A percentile compares a stretch with the other conserved stretches of the same genome.
Conservation (phyloP, 2,329 filamentous ascomycete genomes). For the Botryotinia convoluta region DNA sequence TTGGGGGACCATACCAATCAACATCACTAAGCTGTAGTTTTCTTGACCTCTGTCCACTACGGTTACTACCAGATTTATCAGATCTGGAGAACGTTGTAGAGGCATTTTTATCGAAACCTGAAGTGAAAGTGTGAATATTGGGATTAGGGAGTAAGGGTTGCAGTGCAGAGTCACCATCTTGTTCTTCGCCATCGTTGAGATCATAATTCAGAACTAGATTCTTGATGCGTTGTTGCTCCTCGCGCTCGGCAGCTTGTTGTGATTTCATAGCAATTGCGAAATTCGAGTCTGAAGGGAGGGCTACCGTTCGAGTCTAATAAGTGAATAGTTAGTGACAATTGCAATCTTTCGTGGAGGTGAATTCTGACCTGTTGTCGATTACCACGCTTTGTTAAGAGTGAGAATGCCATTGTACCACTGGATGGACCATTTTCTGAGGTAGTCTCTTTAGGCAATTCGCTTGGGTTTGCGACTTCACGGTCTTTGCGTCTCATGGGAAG, state of each 20-base stretch:
- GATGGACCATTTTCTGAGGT: constrained; percentile 38
- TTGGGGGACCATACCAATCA: constrained; percentile 72
- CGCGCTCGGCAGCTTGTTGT: constrained; percentile 90
- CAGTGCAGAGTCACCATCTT: constrained; percentile 64
- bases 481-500: constrained; percentile 78
- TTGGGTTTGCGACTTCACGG: constrained; percentile 53
- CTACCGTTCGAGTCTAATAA: constrained; percentile 78
- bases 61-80: constrained; percentile 42
- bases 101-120: constrained; percentile 55
- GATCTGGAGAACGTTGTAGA: constrained; percentile 34
- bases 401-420: constrained; percentile 85
- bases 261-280: constrained; percentile 96
- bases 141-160: constrained; percentile 45
- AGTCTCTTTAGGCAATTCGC: constrained; percentile 43
- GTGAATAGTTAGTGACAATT: constrained; percentile 21
- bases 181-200: constrained; percentile 76
- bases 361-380: constrained; percentile 81
- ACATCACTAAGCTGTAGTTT: constrained; percentile 95
- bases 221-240: constrained; percentile 98
- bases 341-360: neutral
- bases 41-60: constrained; percentile 74
- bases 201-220: constrained; percentile 96
- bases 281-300: constrained; percentile 83
- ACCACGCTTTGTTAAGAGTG: constrained; percentile 89
- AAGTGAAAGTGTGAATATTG: constrained; percentile 54